Evolutionary conservation across 192 early-diverging fungal genomes (phyloP), one percentile per base, ranked within the genome.

Genomic region (Chytriomyces confervae): DNA sequence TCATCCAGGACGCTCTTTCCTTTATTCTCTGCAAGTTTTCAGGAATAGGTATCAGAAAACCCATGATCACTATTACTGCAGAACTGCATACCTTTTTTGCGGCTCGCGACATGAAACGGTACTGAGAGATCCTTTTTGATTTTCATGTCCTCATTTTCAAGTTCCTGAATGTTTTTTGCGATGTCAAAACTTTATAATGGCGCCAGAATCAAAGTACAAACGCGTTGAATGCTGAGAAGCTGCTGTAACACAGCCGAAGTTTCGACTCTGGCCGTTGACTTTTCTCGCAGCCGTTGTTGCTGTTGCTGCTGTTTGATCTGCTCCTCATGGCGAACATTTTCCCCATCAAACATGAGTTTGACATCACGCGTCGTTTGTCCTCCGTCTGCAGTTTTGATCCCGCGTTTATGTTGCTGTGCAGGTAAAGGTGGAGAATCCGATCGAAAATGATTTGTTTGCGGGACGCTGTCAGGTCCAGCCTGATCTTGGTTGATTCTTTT

Each of bases 231-330:
- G 23, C 23, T 66, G 11, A 75, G 50, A n/a, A 75, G 46, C 27
- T 75, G 74, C 74, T 75, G 24, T 50, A 75, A 75, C 9, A 75
- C 74, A 50, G 74, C 60, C 46, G 74, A 70, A 11, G 46, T 65
- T 20, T 75, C 74, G 4, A 51, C 60, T 44, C 66, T 75, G 9
- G 66, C 7, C 36, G 36, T 36, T 36, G 36, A 36, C 47, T 75
- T 50, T 61, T 29, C 29, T 27, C 13, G 16, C 63, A 68, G 62
- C 23, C 27, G 66, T 66, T 36, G 36, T 36, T 36, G 36, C 36
- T 36, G 36, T 36, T 36, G 36, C 36, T 36, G 36, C 36, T 36
- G 36, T 4, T 36, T 36, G 36, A 36, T 36, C 36, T 36, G 36
- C 36, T 36, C 36, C 36, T 36, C 36, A 36, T 36, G 36, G 36